Conservation (phyloP, 306 rosid genomes). For the Herpetospermum pedunculosum region DNA sequence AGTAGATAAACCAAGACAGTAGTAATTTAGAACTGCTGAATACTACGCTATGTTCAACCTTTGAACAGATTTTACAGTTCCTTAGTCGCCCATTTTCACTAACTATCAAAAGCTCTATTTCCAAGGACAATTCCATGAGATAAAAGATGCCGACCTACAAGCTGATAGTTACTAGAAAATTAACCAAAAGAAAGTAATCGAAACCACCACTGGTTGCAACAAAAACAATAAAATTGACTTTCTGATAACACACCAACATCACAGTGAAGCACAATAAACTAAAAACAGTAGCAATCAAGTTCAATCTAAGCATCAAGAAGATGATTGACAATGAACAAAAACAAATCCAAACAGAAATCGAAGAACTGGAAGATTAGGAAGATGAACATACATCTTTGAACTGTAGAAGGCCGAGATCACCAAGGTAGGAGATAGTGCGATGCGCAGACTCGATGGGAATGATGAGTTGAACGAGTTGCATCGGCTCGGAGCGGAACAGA, state of each 20-base stretch:
- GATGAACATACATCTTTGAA: slow-evolving; percentile 59
- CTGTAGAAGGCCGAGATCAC: slow-evolving; percentile 90
- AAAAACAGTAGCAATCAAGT: background rate
- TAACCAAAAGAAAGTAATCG: background rate
- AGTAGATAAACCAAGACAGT: background rate
- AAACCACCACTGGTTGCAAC: background rate
- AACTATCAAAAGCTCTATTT: background rate
- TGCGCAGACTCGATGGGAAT: slow-evolving; percentile 94
- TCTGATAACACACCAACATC: background rate
- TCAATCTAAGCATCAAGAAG: background rate
- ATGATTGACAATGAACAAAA: too few species aligned
- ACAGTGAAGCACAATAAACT: background rate
- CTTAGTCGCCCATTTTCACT: background rate
- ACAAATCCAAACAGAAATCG: background rate
- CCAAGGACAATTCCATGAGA: background rate
- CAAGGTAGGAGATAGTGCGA: slow-evolving; percentile 76
- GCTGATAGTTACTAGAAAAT: background rate
- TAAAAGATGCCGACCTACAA: background rate
- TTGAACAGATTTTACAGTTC: background rate
- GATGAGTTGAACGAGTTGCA: slow-evolving; percentile 97
- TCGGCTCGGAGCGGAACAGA: slow-evolving; percentile 95
- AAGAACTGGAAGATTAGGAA: background rate
- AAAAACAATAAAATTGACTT: background rate
- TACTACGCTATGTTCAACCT: background rate
- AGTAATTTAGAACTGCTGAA: background rate